These are phyloP conservation scores for Clitopilus hobsonii DNA, from an alignment of 768 basidiomycete genomes.

Conservation along the genomic window DNA sequence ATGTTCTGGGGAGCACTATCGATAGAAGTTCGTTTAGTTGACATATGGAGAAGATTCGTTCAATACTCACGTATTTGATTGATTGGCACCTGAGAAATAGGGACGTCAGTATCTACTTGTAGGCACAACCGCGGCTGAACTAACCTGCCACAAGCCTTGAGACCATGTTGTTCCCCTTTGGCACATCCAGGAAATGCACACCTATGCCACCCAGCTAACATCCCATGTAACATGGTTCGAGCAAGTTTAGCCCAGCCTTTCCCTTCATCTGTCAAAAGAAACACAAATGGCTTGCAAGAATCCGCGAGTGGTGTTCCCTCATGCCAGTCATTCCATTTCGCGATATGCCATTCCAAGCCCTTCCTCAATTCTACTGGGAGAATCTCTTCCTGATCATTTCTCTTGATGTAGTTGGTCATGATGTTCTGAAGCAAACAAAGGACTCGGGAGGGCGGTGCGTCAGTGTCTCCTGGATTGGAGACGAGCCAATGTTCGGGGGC, in stretches of 20 bases:
- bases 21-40: background rate
- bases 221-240: background rate
- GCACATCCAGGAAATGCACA: background rate
- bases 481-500: no score
- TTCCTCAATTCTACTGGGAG: background rate
- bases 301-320: background rate
- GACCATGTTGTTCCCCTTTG: background rate
- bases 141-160: background rate
- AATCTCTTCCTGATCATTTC: background rate
- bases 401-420: background rate
- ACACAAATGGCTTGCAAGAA: background rate
- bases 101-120: background rate
- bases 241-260: background rate
- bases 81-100: background rate
- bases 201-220: background rate
- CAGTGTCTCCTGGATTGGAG: no score
- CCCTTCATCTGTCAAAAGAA: background rate
- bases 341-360: background rate
- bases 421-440: background rate
- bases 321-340: background rate
- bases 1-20: background rate
- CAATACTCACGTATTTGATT: background rate
- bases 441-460: background rate
- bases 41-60: background rate
- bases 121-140: background rate